Base-by-base conservation (phyloP, 768 basidiomycete genomes). In the Termitomyces sp. region DNA sequence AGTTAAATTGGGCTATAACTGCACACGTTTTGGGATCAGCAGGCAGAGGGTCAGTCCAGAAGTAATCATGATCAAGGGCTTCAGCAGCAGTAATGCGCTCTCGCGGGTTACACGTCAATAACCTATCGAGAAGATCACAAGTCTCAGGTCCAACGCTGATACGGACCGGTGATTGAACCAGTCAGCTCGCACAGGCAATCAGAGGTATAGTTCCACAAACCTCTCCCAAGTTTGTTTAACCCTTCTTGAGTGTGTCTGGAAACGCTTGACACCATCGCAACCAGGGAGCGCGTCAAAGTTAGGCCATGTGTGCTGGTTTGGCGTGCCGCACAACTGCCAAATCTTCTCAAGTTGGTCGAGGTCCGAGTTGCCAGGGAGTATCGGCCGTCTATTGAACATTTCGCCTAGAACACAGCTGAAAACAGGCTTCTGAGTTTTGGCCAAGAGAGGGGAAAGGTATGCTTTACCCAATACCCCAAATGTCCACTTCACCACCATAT, bases 401-500 rank as follows among this genome's bases (percentile, higher is more conserved):
- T 99, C 97, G 32, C 90, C 96, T n/a, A 98, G 76, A 30, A 98
- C 92, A 70, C 96, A 97, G 7, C 93, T 95, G 60, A 26, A 56
- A n/a, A 48, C 43, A 28, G 13, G 48, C 10, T 33, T 45, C 10
- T 35, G n/a, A 52, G 35, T 20, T 1, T 20, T 9, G 44, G 16
- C 22, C 11, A 20, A 59, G 40, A n/a, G 47, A 50, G 7, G 33
- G 7, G 10, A 32, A 35, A 18, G 11, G 18, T 28, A 47, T 43
- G 28, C 76, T 85, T 64, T 68, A 95, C 86, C 96, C 97, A 54
- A 98, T 86, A 7, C 96, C 94, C 97, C 97, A 99, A 65, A 99
- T 87, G 71, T 99, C 97, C 44, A 99, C 88, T 63, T 94, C 92
- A 0, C 92, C 90, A 9, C 93, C 93, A 63, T 99, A 98, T 60